Conservation (phyloP, 768 basidiomycete species). For the Glaciozyma martinii region DNA sequence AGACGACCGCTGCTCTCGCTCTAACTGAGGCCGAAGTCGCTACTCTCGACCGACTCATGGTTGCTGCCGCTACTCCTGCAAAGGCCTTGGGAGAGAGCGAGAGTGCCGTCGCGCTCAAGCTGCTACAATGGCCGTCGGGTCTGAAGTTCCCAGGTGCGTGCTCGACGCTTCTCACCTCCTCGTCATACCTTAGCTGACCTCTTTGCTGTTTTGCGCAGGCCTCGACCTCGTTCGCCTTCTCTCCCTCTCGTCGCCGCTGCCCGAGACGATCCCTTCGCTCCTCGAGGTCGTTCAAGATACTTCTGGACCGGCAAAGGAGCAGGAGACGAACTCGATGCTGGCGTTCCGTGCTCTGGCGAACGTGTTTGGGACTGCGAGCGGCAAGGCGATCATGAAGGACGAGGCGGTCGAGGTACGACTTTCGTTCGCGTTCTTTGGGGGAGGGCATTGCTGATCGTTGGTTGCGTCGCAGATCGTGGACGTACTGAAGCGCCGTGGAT, state of each 20-base stretch:
- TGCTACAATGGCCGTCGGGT: conserved; percentile 24
- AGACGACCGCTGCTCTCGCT: conserved; percentile 20
- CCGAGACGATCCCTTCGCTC: conserved; percentile 47
- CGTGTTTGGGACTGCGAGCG: conserved; percentile 45
- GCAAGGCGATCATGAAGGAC: conserved; percentile 28
- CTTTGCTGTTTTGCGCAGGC: conserved; percentile 44
- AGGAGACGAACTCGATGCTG: conserved; percentile 78
- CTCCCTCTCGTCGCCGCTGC: conserved; percentile 52
- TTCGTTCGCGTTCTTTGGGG: not conserved
- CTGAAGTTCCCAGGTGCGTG: not conserved
- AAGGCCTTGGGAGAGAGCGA: conserved; percentile 7
- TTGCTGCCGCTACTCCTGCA: conserved; percentile 32
- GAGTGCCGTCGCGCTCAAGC: conserved; percentile 17
- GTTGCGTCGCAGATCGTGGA: conserved; percentile 51
- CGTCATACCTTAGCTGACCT: not conserved
- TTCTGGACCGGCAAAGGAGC: conserved; percentile 45
- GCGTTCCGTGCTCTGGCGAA: conserved; percentile 73
- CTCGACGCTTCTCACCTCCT: not conserved
- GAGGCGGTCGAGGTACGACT: conserved; percentile 29
- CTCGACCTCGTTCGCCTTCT: conserved; percentile 77
- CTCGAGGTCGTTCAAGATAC: conserved; percentile 37
- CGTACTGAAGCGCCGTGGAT: conserved; percentile 45
- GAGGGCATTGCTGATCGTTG: not conserved
- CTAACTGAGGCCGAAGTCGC: conserved; percentile 34
- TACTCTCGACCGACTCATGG: conserved; percentile 25